Conservation (phyloP, 2,329 filamentous ascomycete genomes). For the Diaporthe humulicola region DNA sequence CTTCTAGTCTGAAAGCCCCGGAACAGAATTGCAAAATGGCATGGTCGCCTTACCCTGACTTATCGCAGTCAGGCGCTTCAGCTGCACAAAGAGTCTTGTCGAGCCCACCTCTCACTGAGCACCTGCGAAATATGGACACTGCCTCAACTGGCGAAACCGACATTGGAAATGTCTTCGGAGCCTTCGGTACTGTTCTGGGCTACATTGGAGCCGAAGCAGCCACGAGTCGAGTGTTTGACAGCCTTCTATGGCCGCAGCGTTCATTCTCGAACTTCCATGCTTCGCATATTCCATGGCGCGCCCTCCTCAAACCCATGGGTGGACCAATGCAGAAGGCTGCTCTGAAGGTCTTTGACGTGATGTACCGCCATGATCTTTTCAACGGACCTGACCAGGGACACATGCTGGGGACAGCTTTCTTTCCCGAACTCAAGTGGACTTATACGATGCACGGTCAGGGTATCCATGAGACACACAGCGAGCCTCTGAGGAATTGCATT, state of each 20-base stretch:
- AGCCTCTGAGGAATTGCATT: slow-evolving; percentile 40
- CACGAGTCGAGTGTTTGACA: slow-evolving; percentile 38
- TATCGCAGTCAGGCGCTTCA: no score
- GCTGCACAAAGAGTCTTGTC: no score
- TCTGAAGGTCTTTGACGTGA: slow-evolving; percentile 39
- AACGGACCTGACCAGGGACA: slow-evolving; percentile 37
- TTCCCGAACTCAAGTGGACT: slow-evolving; percentile 21
- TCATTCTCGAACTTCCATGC: slow-evolving; percentile 37
- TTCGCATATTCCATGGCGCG: slow-evolving; percentile 27
- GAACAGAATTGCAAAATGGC: no score
- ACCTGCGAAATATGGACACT: no score
- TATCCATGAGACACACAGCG: slow-evolving; percentile 5
- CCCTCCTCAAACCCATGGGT: slow-evolving; percentile 42
- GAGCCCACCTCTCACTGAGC: no score
- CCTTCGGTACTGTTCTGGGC: slow-evolving; percentile 40
- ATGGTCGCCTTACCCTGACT: no score
- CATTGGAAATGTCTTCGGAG: slow-evolving; percentile 9
- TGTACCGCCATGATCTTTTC: slow-evolving; percentile 38
- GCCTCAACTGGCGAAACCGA: not conserved
- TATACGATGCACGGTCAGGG: slow-evolving; percentile 35
- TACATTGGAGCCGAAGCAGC: slow-evolving; percentile 43
- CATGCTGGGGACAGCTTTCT: slow-evolving; percentile 41
- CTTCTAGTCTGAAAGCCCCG: no score
- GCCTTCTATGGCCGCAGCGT: slow-evolving; percentile 43
- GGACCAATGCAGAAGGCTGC: slow-evolving; percentile 42